Percentiles rank a stretch among this genome's conserved stretches.
phyloP scores from a whole-genome alignment of 805 yeast species.

The Starmera amethionina region DNA sequence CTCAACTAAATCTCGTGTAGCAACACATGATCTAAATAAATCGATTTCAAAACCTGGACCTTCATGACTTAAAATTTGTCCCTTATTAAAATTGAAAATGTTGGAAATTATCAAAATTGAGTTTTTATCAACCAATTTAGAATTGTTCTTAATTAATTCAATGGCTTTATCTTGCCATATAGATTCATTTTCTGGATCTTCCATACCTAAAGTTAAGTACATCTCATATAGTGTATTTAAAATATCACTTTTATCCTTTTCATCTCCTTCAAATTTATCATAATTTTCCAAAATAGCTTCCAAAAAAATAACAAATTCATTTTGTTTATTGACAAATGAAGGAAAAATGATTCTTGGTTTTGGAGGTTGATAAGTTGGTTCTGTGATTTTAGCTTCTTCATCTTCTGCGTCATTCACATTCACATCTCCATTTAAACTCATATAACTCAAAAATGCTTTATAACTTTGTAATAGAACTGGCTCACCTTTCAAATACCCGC shows the following conservation, averaged over 20 bases:
- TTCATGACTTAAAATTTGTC: constrained; percentile 28
- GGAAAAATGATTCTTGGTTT: constrained; percentile 80
- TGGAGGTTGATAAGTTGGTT: constrained; percentile 84
- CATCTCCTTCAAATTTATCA: constrained; percentile 60
- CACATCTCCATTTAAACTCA: constrained; percentile 20
- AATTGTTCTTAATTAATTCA: constrained; percentile 34
- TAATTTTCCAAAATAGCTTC: constrained; percentile 85
- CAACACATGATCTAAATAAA: constrained; percentile 54
- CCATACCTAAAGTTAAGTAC: constrained; percentile 53
- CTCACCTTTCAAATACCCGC: constrained; percentile 3
- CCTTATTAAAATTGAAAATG: constrained; percentile 39
- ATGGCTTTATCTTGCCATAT: constrained; percentile 65
- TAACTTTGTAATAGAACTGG: constrained; percentile 36
- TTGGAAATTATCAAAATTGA: constrained; percentile 34
- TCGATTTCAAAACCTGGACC: constrained; percentile 33
- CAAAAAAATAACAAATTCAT: constrained; percentile 81
- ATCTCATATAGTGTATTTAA: constrained; percentile 74
- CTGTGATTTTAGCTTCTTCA: constrained; percentile 6
- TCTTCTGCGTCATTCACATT: constrained; percentile 1
- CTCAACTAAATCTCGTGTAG: constrained; percentile 43
- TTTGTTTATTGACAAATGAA: constrained; percentile 75
- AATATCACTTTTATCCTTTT: constrained; percentile 61
- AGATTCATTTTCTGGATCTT: constrained; percentile 24
- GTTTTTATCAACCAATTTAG: constrained; percentile 43
- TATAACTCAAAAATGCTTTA: constrained; percentile 47